phyloP scores from a whole-genome alignment of 176 grass and related monocot genomes.

The Echinochloa phyllopogon region DNA sequence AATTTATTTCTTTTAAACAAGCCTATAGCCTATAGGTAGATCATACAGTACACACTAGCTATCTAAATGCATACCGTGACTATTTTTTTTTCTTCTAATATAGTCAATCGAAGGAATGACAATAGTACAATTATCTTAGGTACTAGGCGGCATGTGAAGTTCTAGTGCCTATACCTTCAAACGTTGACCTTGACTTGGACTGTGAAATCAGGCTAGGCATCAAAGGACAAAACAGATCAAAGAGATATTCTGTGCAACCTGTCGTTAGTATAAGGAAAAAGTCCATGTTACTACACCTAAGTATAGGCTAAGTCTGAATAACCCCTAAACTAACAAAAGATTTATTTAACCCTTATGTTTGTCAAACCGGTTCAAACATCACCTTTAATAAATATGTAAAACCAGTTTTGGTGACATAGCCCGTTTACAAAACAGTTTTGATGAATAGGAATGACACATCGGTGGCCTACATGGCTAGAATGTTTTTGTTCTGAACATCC shows the following conservation, averaged over 20 bases:
- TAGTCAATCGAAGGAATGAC: not conserved
- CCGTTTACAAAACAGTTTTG: too few species aligned
- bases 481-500: too few species aligned
- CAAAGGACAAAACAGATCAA: constrained; percentile 7
- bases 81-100: constrained; percentile 7
- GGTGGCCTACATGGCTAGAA: too few species aligned
- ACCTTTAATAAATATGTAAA: too few species aligned
- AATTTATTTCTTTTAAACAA: not conserved
- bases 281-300: too few species aligned
- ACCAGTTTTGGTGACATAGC: too few species aligned
- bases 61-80: not conserved
- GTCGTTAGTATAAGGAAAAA: not conserved
- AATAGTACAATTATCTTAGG: constrained; percentile 8
- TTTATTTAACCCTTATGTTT: too few species aligned
- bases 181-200: constrained; percentile 44
- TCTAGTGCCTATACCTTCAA: constrained; percentile 7
- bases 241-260: constrained; percentile 33
- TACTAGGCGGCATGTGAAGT: constrained; percentile 40
- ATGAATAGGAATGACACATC: too few species aligned
- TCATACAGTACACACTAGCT: not conserved
- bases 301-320: too few species aligned
- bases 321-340: too few species aligned
- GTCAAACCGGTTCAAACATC: too few species aligned
- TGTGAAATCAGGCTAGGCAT: constrained; percentile 21
- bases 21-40: not conserved